These are phyloP conservation scores for Lobosporangium transversale DNA, from an alignment of 192 early-diverging fungal genomes.

Conservation along the genomic window DNA sequence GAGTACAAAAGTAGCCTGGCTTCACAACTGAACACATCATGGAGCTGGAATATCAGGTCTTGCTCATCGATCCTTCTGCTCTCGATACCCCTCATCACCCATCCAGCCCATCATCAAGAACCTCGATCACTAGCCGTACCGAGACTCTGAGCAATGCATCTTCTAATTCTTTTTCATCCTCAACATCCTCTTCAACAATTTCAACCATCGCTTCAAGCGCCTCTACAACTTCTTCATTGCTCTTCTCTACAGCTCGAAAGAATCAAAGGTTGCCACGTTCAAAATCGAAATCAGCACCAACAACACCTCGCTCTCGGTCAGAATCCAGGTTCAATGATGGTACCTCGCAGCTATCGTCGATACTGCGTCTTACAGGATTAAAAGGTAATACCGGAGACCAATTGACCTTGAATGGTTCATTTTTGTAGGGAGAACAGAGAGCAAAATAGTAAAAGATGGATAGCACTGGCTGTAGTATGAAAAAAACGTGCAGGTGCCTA, in stretches of 20 bases:
- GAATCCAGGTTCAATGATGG: constrained; percentile 41
- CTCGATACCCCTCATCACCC: constrained; percentile 18
- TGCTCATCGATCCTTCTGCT: constrained; percentile 13
- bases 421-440: background rate
- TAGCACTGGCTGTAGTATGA: constrained; percentile 13
- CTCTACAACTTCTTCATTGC: constrained; percentile 13
- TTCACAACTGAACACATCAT: no score
- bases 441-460: background rate
- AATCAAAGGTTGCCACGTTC: constrained; percentile 21
- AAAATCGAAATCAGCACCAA: constrained; percentile 36
- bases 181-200: constrained; percentile 24
- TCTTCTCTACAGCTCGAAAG: constrained; percentile 18
- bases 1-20: no score
- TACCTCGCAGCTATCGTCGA: constrained; percentile 18
- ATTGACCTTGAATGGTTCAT: background rate
- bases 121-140: background rate
- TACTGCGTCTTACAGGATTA: constrained; percentile 36
- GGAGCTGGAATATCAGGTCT: constrained; percentile 32
- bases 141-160: constrained; percentile 24
- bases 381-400: constrained; percentile 20
- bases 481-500: constrained; percentile 33
- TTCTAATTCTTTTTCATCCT: constrained; percentile 24
- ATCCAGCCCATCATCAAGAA: constrained; percentile 5
- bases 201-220: constrained; percentile 9
- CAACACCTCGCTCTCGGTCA: constrained; percentile 33